phyloP scores from a whole-genome alignment of 352 stramenopile species.

The Poterioochromonas sp. region DNA sequence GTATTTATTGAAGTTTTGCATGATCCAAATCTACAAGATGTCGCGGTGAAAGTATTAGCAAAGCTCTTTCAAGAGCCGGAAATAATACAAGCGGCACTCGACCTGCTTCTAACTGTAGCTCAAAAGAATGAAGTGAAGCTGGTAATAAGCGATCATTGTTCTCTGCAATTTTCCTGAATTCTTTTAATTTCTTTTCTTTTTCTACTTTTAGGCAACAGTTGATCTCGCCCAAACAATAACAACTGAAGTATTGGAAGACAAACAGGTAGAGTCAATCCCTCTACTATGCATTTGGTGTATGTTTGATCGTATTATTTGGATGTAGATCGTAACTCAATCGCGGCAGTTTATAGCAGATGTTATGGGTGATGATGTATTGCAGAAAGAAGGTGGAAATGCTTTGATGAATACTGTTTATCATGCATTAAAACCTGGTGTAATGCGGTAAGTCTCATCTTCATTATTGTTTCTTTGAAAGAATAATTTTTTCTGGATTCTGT shows the following conservation, averaged over 20 bases:
- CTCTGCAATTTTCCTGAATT: not conserved
- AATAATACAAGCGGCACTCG: not conserved
- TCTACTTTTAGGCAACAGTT: not conserved
- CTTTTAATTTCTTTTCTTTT: no score
- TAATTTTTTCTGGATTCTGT: not conserved
- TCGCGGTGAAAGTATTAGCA: not conserved
- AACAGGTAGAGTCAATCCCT: constrained; percentile 5
- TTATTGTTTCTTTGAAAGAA: not conserved
- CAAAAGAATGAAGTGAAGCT: not conserved
- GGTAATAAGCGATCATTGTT: not conserved
- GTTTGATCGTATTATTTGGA: not conserved
- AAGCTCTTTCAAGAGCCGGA: not conserved
- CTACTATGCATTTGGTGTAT: no score
- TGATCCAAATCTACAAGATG: not conserved
- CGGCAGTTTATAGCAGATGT: not conserved
- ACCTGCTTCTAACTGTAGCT: not conserved
- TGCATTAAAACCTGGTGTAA: not conserved
- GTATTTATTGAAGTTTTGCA: not conserved
- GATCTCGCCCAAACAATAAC: not conserved
- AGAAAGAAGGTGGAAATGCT: constrained; percentile 20
- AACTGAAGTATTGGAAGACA: not conserved
- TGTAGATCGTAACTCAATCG: not conserved
- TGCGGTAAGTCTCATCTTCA: constrained; percentile 9
- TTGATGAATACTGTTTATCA: not conserved
- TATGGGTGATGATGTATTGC: constrained; percentile 22